Evolutionary conservation across 441 rosid genomes (phyloP).

Genomic region (Populus hybrid): DNA sequence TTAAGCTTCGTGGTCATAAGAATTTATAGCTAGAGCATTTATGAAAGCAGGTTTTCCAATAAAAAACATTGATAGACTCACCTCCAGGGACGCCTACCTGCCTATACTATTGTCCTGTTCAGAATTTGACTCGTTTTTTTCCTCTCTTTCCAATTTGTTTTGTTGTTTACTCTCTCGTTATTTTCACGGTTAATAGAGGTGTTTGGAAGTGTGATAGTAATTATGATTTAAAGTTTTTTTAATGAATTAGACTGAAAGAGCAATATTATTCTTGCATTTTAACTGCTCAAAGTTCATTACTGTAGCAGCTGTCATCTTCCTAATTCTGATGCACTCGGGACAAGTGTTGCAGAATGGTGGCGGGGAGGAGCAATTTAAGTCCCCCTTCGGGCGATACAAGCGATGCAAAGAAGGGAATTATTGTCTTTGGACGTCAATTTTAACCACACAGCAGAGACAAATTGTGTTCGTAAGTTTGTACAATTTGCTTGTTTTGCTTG

Average conservation of each 20-base stretch:
- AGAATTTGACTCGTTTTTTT: no score
- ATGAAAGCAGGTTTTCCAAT: not conserved
- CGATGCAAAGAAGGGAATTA: constrained; percentile 8
- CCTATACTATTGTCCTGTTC: not conserved
- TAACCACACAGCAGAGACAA: not conserved
- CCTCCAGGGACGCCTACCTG: not conserved
- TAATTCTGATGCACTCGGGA: not conserved
- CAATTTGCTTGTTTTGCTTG: no score
- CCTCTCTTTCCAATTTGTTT: not conserved
- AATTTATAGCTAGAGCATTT: not conserved
- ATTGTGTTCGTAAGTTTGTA: no score
- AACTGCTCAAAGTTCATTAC: no score
- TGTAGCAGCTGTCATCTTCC: no score
- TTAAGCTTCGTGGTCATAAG: no score
- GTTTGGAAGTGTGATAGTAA: no score
- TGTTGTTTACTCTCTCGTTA: not conserved
- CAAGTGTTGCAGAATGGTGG: not conserved
- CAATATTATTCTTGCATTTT: no score
- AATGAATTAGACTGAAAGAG: no score
- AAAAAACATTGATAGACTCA: no score
- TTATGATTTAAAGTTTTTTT: no score
- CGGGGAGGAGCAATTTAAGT: not conserved
- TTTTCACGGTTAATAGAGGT: no score
- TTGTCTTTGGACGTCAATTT: not conserved
- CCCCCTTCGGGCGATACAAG: constrained; percentile 9